Evolutionary conservation across 148 eudicot genomes (phyloP), one percentile per base, ranked within the genome.

Genomic region (Dianthus caryophyllus): DNA sequence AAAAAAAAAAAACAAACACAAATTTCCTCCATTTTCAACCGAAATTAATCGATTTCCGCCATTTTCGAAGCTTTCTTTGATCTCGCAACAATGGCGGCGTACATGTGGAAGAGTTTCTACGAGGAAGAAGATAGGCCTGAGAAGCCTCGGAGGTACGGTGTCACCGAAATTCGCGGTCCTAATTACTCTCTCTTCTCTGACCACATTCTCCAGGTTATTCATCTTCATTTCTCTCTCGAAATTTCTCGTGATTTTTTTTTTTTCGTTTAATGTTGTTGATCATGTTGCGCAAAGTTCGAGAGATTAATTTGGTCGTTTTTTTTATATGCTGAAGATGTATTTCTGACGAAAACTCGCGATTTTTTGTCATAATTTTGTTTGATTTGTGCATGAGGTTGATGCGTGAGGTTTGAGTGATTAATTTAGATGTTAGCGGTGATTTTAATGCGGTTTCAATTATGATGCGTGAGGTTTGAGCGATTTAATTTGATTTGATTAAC

Each of bases 121-220:
- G 96, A 92, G 73, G 88, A 94, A 21, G 93, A 87, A 70, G 98
- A 94, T 70, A 89, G 98, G 12, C 98, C 97, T 0, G 98, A 94
- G 56, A 94, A 94, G 80, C 97, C 98, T 4, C 75, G 97, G 13
- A 70, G 77, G 2, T 94, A 62, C 68, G 98, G 98, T 7, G 87
- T 94, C 65, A 94, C 98, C 6, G 98, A 90, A 74, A 83, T 94
- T 78, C 82, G 97, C 31, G 81, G 84, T 39, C 98, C 98, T 47
- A 69, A 77, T 43, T 83, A 83, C 72, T 83, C 92, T 56, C 81
- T 86, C 65, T 85, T 94, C 70, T 78, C 88, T 17, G 84, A 84
- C 25, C 79, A 83, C 56, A 76, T 78, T 64, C 88, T 94, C 43
- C 78, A 90, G 94, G 98, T 84, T 49, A 9, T 6, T 8, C 69